Base-by-base conservation (phyloP, 169 alveolate species). In the Plasmodium ovale region DNA sequence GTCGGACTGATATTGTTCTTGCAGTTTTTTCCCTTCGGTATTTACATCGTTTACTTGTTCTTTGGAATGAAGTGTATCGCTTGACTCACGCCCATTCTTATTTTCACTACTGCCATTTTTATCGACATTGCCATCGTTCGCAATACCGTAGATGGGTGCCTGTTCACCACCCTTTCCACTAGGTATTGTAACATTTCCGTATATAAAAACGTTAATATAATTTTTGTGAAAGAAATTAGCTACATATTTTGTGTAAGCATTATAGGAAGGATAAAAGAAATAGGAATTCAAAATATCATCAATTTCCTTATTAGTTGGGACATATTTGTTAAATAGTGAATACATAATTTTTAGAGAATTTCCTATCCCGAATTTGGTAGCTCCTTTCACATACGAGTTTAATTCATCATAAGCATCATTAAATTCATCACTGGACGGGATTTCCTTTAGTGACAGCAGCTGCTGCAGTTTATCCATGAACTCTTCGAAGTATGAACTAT, bases 201-300 rank as follows among this genome's bases (percentile, higher is more conserved):
- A 82, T 82, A 82, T 82, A 54, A 82, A 82, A 31, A 82, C 54
- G 82, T 31, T 67, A 53, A 65, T 47, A 82, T 82, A 82, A 65
- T 82, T 82, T 82, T 72, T 82, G 29, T 49, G 84, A 82, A 82
- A 64, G 31, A 65, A 65, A 12, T 27, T 59, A 64, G 47, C 27
- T 44, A 82, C 21, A 82, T 82, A 82, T 51, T 31, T 64, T 68
- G 31, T 65, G 27, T 82, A 82, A 21, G 67, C 70, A 53, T 62
- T 67, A 82, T 82, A 82, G 27, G 82, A 65, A 23, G 90, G 90
- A 21, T 82, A 82, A 82, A 51, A 82, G 10, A 65, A 82, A 49
- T 49, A 65, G 44, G 90, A 67, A 69, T 69, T 82, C 42, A 82
- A 49, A 64, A 82, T 37, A 37, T 82, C 72, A 65, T 82, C 39